These are phyloP conservation scores for Pseudohalonectria lignicola DNA, from an alignment of 2,329 filamentous ascomycete genomes.

Conservation along the genomic window DNA sequence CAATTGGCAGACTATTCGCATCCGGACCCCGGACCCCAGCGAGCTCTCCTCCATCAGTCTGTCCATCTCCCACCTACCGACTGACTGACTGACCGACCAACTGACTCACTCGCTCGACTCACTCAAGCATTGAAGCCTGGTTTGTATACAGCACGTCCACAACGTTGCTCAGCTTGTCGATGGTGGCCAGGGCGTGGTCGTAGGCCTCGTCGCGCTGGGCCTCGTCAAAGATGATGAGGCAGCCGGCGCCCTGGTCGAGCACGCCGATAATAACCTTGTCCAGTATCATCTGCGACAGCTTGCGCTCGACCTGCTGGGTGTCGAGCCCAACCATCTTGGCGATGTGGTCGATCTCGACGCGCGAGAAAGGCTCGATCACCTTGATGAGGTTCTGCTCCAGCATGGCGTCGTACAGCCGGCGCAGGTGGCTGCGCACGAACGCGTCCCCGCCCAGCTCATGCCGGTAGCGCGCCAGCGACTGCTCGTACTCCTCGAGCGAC, in stretches of 20 bases:
- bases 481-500: constrained; percentile 94
- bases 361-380: constrained; percentile 96
- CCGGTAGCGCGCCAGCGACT: constrained; percentile 77
- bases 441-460: constrained; percentile 89
- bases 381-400: constrained; percentile 99
- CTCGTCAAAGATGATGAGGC: constrained; percentile 95
- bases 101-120: too few species aligned
- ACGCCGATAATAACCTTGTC: constrained; percentile 99
- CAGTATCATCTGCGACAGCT: constrained; percentile 98
- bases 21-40: too few species aligned
- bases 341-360: constrained; percentile 93
- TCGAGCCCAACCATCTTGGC: constrained; percentile 96
- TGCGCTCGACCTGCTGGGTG: constrained; percentile 92
- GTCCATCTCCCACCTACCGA: too few species aligned
- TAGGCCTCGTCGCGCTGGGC: constrained; percentile 87
- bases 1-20: too few species aligned
- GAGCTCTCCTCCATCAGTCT: too few species aligned
- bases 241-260: constrained; percentile 92
- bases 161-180: constrained; percentile 93
- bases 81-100: too few species aligned
- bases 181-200: constrained; percentile 85
- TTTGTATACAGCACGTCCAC: constrained; percentile 97
- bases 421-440: constrained; percentile 95
- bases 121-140: constrained; percentile 92
- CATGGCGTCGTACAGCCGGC: constrained; percentile 95